Evolutionary conservation across 441 rosid species (phyloP).

Genomic region (Brassica balearica): DNA sequence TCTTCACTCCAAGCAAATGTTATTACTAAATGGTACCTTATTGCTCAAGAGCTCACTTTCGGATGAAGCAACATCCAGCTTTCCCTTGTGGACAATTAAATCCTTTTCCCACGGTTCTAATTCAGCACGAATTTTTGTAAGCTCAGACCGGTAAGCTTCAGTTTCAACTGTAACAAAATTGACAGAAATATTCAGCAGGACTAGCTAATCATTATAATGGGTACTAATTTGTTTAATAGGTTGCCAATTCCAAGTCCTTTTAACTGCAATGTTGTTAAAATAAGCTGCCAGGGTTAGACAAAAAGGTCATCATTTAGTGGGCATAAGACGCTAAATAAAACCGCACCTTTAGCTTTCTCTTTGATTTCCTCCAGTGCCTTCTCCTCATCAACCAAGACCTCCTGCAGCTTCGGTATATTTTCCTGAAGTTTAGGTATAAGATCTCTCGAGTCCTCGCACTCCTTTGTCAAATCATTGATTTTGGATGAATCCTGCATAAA

Average conservation of each 20-base stretch:
- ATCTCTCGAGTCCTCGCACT: slow-evolving; percentile 63
- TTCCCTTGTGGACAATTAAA: slow-evolving; percentile 87
- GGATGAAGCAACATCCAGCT: slow-evolving; percentile 84
- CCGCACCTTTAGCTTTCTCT: slow-evolving; percentile 79
- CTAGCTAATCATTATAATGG: slow-evolving; percentile 27
- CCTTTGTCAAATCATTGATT: slow-evolving; percentile 69
- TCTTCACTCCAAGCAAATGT: slow-evolving; percentile 1
- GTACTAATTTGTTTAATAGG: slow-evolving; percentile 34
- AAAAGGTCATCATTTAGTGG: slow-evolving; percentile 12
- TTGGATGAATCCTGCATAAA: slow-evolving; percentile 71
- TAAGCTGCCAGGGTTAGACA: not conserved
- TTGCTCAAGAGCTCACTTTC: slow-evolving; percentile 79
- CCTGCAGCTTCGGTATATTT: slow-evolving; percentile 74
- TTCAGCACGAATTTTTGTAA: slow-evolving; percentile 78
- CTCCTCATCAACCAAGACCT: slow-evolving; percentile 73
- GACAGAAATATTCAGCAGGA: slow-evolving; percentile 25
- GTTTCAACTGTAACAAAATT: slow-evolving; percentile 71
- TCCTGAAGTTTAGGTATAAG: slow-evolving; percentile 86
- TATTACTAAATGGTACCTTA: slow-evolving; percentile 59
- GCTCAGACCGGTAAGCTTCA: slow-evolving; percentile 80
- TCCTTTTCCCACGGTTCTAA: slow-evolving; percentile 95
- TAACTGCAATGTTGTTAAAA: slow-evolving; percentile 12
- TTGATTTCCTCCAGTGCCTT: slow-evolving; percentile 71
- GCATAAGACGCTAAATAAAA: slow-evolving; percentile 31
- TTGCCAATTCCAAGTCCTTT: slow-evolving; percentile 27